Conservation (phyloP, 139 green algal genomes). For the Chlorella sp. region DNA sequence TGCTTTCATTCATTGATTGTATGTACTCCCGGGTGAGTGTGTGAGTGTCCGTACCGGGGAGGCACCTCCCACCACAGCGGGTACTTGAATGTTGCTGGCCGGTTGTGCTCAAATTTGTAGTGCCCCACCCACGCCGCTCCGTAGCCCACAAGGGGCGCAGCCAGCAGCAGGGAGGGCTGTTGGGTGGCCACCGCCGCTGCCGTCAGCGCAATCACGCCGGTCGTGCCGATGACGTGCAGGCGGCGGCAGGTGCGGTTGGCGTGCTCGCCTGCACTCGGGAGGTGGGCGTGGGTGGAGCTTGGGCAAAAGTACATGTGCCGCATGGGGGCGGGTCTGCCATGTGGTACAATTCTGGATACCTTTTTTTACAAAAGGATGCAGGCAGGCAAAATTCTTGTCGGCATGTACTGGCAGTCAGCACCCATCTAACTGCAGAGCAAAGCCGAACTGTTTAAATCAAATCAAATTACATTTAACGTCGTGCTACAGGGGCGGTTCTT, state of each 20-base stretch:
- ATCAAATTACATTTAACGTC: too few relatives aligned
- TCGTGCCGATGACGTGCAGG: constrained; percentile 40
- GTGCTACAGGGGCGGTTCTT: too few relatives aligned
- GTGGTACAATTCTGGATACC: too few relatives aligned
- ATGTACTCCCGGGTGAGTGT: too few relatives aligned
- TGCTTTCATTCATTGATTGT: too few relatives aligned
- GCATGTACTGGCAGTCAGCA: not conserved
- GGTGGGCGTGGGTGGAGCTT: not conserved
- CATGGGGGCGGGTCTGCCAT: too few relatives aligned
- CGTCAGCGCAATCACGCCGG: constrained; percentile 8
- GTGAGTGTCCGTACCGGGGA: too few relatives aligned
- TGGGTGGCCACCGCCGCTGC: not conserved
- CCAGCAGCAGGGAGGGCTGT: constrained; percentile 2
- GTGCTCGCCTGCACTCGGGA: constrained; percentile 31
- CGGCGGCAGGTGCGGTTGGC: constrained; percentile 38
- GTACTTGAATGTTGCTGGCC: constrained; percentile 39
- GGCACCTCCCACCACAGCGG: constrained; percentile 18
- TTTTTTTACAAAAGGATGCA: too few relatives aligned
- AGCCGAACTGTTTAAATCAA: too few relatives aligned
- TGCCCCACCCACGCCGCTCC: constrained; percentile 40
- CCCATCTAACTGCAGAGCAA: too few relatives aligned
- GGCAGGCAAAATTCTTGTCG: too few relatives aligned
- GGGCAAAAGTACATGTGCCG: not conserved
- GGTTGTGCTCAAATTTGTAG: constrained; percentile 43
- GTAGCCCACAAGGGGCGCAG: constrained; percentile 22